Percentiles rank a stretch among this genome's conserved stretches.
Conservation (phyloP, 1,284 basidiomycete genomes). For the Puccinia coronata region DNA sequence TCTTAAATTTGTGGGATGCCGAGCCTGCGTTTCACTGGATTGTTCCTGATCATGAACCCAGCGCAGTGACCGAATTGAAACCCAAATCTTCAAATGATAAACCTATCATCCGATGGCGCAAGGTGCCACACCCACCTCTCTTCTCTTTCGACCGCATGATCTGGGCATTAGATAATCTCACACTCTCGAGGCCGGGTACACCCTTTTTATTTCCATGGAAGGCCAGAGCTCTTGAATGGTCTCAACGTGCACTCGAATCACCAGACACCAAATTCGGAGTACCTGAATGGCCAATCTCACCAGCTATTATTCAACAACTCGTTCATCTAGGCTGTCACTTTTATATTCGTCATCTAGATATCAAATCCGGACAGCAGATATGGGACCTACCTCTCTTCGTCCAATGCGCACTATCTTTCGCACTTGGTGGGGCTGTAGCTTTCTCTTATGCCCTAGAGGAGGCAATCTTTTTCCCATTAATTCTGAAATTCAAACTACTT, state of each 20-base stretch:
- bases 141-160: constrained; percentile 29
- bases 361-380: not conserved
- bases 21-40: constrained; percentile 37
- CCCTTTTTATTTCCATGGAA: constrained; percentile 36
- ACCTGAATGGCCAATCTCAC: constrained; percentile 39
- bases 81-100: not conserved
- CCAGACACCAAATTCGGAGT: constrained; percentile 6
- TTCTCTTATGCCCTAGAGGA: constrained; percentile 40
- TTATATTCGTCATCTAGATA: constrained; percentile 21
- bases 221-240: constrained; percentile 36
- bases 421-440: constrained; percentile 34
- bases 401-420: constrained; percentile 28
- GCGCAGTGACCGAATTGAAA: not conserved
- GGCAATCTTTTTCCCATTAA: constrained; percentile 28
- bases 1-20: constrained; percentile 42
- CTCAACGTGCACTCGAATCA: constrained; percentile 28
- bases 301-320: constrained; percentile 32
- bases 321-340: constrained; percentile 34
- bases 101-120: constrained; percentile 11
- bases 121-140: constrained; percentile 14
- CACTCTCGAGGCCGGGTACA: constrained; percentile 29
- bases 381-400: constrained; percentile 11
- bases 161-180: constrained; percentile 28
- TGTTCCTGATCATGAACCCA: constrained; percentile 11
- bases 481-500: constrained; percentile 18